Conservation (phyloP, 2,329 filamentous ascomycete species). For the Microdochium paspali region DNA sequence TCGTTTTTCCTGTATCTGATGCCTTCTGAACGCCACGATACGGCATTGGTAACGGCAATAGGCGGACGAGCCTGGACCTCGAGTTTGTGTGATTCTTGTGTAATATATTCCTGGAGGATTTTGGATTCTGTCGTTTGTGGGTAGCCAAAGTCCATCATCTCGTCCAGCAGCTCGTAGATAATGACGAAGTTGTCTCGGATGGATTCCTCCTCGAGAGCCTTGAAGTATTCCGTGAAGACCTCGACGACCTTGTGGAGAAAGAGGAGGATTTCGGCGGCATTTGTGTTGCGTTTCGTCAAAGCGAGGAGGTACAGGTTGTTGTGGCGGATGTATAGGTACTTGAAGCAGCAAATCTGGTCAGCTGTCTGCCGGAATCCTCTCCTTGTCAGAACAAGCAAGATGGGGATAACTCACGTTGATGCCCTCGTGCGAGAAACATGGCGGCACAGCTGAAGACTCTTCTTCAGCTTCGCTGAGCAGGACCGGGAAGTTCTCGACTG, state of each 20-base stretch:
- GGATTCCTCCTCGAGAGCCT: constrained; percentile 95
- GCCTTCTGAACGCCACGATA: constrained; percentile 95
- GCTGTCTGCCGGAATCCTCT: constrained; percentile 1
- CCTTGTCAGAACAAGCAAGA: neutral
- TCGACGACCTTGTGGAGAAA: constrained; percentile 98
- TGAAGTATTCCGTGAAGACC: constrained; percentile 99
- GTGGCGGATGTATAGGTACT: constrained; percentile 99
- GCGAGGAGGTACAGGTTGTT: constrained; percentile 98
- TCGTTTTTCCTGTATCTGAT: constrained; percentile 99
- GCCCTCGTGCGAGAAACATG: constrained; percentile 96
- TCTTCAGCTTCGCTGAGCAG: constrained; percentile 97
- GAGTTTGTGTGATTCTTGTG: constrained; percentile 96
- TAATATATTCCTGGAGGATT: constrained; percentile 98
- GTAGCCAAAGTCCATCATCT: constrained; percentile 99
- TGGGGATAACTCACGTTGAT: constrained; percentile 64
- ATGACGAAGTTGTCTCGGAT: constrained; percentile 99
- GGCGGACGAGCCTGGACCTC: constrained; percentile 93
- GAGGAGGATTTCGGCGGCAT: constrained; percentile 94
- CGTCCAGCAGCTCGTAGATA: constrained; percentile 96
- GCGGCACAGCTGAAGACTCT: constrained; percentile 93
- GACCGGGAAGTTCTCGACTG: constrained; percentile 94
- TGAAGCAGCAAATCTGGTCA: constrained; percentile 3
- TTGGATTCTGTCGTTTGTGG: constrained; percentile 97
- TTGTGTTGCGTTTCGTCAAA: constrained; percentile 96
- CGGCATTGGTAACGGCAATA: constrained; percentile 96